Evolutionary conservation across 306 rosid genomes (phyloP), one percentile per base, ranked within the genome.

Genomic region (Cicer pinnatifidum): DNA sequence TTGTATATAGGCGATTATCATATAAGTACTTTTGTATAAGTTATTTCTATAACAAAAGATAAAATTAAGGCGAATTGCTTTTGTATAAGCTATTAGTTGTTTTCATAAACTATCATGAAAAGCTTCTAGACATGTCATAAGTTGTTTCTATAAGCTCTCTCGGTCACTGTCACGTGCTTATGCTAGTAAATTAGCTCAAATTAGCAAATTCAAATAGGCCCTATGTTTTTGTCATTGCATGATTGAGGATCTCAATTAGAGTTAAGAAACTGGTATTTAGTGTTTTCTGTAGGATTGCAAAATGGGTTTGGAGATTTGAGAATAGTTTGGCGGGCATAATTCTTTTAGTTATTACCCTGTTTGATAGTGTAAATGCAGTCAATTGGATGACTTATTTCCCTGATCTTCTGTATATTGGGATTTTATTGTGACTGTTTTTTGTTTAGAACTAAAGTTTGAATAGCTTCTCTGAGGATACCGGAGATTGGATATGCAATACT

Each of bases 381-480:
- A 40, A 39, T 11, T 59, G 48, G 47, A 59, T 11, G 48, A 65
- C 41, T 53, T 13, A 19, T 1, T 57, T 28, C 43, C 43, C 10
- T 20, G 2, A 9, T 23, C 47, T 43, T 77, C 11, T 59, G 47
- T 64, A 40, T 35, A 46, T 39, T 38, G 52, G 61, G 76, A 9
- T 67, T 71, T 50, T 20, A 8, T 5, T n/a, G 15, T 68, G 52
- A 45, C 37, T 19, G 28, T 23, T 13, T 47, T 78, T 39, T 63
- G 80, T 70, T 8, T 62, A 54, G 46, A 12, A 19, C 48, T 64
- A 40, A 64, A 52, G 43, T 41, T 65, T 58, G 35, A 50, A 53
- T 35, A 23, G 53, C 11, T 37, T 52, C 60, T 69, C 1, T 16
- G 40, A 38, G 58, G 11, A 28, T 44, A 75, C 23, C 37, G 44